Percentiles rank a stretch among this genome's conserved stretches.
These are phyloP conservation scores for Pseudozyma sp. DNA, from an alignment of 1,284 basidiomycete genomes.

Conservation along the genomic window DNA sequence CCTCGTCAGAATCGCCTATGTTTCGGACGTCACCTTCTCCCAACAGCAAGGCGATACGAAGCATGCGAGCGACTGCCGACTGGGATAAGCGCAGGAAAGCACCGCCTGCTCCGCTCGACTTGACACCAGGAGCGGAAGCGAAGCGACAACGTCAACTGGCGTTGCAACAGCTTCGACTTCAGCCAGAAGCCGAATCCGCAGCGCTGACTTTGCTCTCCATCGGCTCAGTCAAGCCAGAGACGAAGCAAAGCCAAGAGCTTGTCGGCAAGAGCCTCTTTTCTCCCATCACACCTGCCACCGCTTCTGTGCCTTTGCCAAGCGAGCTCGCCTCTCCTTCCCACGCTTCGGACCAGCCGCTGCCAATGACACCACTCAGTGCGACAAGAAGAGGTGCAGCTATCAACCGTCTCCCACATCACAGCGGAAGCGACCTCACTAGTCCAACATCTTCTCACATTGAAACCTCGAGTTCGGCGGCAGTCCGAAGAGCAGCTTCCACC, in stretches of 20 bases:
- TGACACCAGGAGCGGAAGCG: constrained; percentile 31
- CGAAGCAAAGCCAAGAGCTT: constrained; percentile 14
- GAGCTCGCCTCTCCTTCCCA: constrained; percentile 10
- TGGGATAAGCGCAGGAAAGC: constrained; percentile 52
- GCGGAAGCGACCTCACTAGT: neutral
- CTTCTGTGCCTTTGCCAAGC: constrained; percentile 1
- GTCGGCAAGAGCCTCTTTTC: constrained; percentile 38
- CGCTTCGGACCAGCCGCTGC: constrained; percentile 25
- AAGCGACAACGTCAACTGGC: constrained; percentile 28
- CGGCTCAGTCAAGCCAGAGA: neutral
- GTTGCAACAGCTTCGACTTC: neutral
- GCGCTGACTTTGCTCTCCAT: constrained; percentile 4
- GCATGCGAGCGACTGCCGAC: constrained; percentile 47
- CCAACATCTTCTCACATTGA: constrained; percentile 7
- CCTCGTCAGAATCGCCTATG: constrained; percentile 5
- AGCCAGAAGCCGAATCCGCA: neutral
- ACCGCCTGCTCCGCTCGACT: constrained; percentile 47
- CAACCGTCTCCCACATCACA: constrained; percentile 9
- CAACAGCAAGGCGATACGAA: constrained; percentile 26
- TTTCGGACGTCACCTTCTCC: constrained; percentile 22
- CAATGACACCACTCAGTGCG: constrained; percentile 46
- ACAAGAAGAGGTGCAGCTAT: constrained; percentile 41
- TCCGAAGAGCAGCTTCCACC: constrained; percentile 32
- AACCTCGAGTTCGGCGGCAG: constrained; percentile 15
- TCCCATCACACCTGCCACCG: constrained; percentile 36